Percentiles rank a stretch among this genome's conserved stretches.
Evolutionary conservation across 139 green algal genomes (phyloP).

Genomic region (Yamagishiella unicocca): DNA sequence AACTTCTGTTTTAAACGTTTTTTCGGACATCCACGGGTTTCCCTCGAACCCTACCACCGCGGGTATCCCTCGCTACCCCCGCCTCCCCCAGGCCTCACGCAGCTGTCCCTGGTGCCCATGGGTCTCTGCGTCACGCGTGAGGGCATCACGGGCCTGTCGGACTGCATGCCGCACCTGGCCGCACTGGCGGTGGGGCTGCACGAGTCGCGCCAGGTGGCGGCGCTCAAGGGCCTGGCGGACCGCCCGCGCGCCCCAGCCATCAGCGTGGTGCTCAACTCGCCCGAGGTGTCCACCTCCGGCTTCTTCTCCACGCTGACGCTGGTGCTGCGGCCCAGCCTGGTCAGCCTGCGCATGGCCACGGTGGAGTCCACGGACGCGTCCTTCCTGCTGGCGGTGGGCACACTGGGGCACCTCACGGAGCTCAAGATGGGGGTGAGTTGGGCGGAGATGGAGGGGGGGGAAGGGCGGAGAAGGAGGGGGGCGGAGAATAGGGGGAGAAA

Average conservation of each 20-base stretch:
- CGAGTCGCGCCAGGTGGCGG: slow-evolving; percentile 31
- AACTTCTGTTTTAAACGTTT: no score
- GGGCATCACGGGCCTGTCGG: neutral
- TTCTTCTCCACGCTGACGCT: slow-evolving; percentile 40
- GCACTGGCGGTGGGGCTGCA: slow-evolving; percentile 11
- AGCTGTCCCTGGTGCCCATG: slow-evolving; percentile 29
- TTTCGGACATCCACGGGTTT: no score
- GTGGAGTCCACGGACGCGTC: slow-evolving; percentile 7
- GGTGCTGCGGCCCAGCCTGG: slow-evolving; percentile 9
- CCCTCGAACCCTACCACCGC: no score
- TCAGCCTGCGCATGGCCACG: slow-evolving; percentile 20
- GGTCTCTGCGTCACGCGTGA: slow-evolving; percentile 15
- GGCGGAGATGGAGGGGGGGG: neutral
- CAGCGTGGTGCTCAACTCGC: neutral
- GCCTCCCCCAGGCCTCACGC: neutral
- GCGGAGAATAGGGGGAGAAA: no score
- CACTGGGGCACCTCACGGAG: slow-evolving; percentile 8
- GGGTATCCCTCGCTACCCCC: neutral
- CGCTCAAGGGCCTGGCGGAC: slow-evolving; percentile 1
- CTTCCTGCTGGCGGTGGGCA: slow-evolving; percentile 41
- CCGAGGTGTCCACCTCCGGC: neutral
- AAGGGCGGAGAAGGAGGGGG: neutral
- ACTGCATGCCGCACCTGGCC: neutral
- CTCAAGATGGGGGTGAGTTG: slow-evolving; percentile 45
- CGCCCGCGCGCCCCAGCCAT: neutral